These are phyloP conservation scores for Panaeolus cyanescens DNA, from an alignment of 768 basidiomycete genomes.

Conservation along the genomic window DNA sequence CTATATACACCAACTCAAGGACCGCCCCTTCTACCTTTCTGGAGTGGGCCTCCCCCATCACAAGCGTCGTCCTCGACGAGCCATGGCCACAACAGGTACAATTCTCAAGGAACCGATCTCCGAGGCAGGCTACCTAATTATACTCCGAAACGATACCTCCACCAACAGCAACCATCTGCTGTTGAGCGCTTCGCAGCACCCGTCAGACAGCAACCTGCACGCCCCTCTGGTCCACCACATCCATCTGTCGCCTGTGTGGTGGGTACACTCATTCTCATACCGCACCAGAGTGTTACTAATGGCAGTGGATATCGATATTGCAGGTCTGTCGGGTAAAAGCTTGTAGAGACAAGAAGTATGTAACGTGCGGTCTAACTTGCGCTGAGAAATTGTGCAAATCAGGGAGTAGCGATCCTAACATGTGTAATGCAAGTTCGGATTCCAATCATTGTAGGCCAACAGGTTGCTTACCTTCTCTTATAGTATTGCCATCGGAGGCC, in stretches of 20 bases:
- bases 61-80: not conserved
- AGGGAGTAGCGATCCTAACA: constrained; percentile 19
- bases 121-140: not conserved
- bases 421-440: constrained; percentile 22
- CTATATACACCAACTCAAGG: not conserved
- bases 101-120: not conserved
- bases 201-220: not conserved
- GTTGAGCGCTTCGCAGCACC: not conserved
- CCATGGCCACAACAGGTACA: not conserved
- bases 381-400: constrained; percentile 21
- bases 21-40: not conserved
- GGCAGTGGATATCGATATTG: not conserved
- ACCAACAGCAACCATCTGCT: not conserved
- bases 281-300: not conserved
- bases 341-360: constrained; percentile 15
- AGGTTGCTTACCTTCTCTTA: not conserved
- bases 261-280: constrained; percentile 4
- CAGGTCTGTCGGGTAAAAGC: constrained; percentile 21
- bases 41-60: not conserved
- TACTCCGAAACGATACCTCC: too few species aligned
- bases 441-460: not conserved
- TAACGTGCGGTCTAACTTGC: constrained; percentile 27
- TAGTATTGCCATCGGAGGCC: constrained; percentile 30
- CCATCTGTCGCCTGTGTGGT: constrained; percentile 16
- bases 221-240: not conserved